Evolutionary conservation across 352 stramenopile genomes (phyloP), one percentile per base, ranked within the genome.

Genomic region (Phytopythium chamaehyphon): DNA sequence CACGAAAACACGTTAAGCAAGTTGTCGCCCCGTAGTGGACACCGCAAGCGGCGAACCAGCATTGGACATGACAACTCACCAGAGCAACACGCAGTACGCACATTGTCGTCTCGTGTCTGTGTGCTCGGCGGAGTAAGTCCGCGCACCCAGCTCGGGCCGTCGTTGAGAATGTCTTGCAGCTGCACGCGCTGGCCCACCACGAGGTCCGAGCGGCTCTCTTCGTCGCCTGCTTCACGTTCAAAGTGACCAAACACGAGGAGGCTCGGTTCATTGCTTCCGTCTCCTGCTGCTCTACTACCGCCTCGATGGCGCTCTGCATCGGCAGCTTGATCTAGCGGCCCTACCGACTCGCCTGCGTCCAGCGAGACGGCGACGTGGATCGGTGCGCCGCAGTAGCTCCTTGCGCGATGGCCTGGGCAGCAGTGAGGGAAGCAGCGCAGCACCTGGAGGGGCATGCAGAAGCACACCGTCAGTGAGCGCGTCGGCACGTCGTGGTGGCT

Each of bases 341-440:
- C 28, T 33, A 33, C 28, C 28, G 28, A 9, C 28, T 5, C 6
- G 40, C 33, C 40, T 28, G 40, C 6, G 37, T 8, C 16, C 3
- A 31, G 12, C 9, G 37, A 31, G 14, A 65, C 58, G 19, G 62
- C 54, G 22, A 83, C 31, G 47, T 73, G 59, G 10, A 83, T 55
- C 15, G 69, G 54, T 10, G 63, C 58, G 4, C 73, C 73, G 55
- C 73, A 85, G 58, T 85, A 82, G 51, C 70, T 76, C 3, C 73
- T 68, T 11, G 58, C 54, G 4, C 69, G 63, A 40, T 85, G 73
- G 7, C 48, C 64, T 2, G 70, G 70, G 45, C 73, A 85, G 51
- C 73, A 85, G 40, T 85, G 73, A 2, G 73, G 73, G 59, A 85
- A 85, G 45, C 73, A 85, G 5, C 70, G 73, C 35, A 81, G 36